Evolutionary conservation across 2,329 filamentous ascomycete species (phyloP), one percentile per base, ranked within the genome.

Genomic region (Pseudocercospora fuligena): DNA sequence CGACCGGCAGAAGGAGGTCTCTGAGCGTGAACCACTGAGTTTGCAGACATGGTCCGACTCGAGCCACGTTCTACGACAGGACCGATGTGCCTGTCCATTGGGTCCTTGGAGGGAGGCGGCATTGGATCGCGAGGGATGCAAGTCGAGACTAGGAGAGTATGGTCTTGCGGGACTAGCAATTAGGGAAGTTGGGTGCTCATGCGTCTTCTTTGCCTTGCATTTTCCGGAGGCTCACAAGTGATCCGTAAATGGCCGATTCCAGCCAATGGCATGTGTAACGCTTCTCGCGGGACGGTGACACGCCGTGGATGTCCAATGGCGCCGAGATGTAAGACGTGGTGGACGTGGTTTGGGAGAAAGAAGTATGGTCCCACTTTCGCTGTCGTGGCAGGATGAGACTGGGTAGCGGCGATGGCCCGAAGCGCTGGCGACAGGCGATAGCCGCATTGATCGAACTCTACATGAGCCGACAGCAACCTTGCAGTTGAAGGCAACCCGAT

Each of bases 51-150:
- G 65, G 63, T 56, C 27, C 62, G 64, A 69, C 53, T 71, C 67
- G 69, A 67, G 69, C 69, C 69, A 71, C 69, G 67, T 67, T 54
- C 63, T 62, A 68, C 68, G 56, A 65, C 58, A 58, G 58, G 31
- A 25, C 47, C 43, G 57, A 27, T 25, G 65, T 61, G 46, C 64
- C 65, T 63, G 65, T 57, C 60, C 54, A 63, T 36, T 59, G 61
- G 65, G 65, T 58, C 19, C 7, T 5, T 63, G 58, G 14, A 49
- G 46, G 58, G 56, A 25, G 29, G 23, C 54, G 61, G 58, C 40
- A 53, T 57, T 60, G 60, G 62, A 33, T 33, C 29, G 51, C 63
- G 60, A 61, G 63, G 25, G 56, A 59, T 68, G 66, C 66, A 68
- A 59, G 66, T 31, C 36, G 49, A 56, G 61, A 66, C 46, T 6